Percentiles rank a stretch among this genome's conserved stretches.
Conservation (phyloP, 352 stramenopile species). For the Phytophthora parvispora region DNA sequence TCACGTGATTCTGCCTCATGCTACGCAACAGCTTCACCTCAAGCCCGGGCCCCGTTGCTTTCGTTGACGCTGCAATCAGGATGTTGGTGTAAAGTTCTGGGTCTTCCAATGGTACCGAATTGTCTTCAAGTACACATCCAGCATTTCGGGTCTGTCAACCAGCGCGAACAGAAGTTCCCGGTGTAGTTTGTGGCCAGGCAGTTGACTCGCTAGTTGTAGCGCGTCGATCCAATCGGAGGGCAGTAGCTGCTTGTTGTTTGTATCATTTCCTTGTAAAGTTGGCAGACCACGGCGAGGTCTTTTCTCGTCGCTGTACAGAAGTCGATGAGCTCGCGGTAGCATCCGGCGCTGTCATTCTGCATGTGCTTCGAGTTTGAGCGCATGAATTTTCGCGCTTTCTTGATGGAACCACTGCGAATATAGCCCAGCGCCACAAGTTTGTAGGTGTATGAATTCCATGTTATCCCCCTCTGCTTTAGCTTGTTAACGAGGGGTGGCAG, state of each 20-base stretch:
- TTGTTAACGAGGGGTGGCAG: constrained; percentile 47
- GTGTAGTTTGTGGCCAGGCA: constrained; percentile 1
- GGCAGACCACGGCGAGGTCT: constrained; percentile 1
- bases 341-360: not conserved
- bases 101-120: too few species aligned
- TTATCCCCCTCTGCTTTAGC: constrained; percentile 47
- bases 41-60: too few species aligned
- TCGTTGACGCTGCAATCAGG: too few species aligned
- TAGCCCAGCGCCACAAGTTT: constrained; percentile 58
- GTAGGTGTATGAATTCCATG: constrained; percentile 57
- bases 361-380: not conserved
- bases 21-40: too few species aligned
- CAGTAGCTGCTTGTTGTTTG: not conserved
- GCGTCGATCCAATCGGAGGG: constrained; percentile 4
- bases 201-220: constrained; percentile 4
- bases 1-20: too few species aligned
- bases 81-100: too few species aligned
- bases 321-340: constrained; percentile 10
- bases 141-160: too few species aligned
- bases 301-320: not conserved
- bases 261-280: constrained; percentile 18
- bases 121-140: too few species aligned
- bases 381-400: constrained; percentile 4
- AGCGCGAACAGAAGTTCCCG: constrained; percentile 5
- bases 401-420: constrained; percentile 28